Percentiles rank a stretch among this genome's conserved stretches.
Conservation (phyloP, 2,329 filamentous ascomycete genomes). For the Colletotrichum shisoi region DNA sequence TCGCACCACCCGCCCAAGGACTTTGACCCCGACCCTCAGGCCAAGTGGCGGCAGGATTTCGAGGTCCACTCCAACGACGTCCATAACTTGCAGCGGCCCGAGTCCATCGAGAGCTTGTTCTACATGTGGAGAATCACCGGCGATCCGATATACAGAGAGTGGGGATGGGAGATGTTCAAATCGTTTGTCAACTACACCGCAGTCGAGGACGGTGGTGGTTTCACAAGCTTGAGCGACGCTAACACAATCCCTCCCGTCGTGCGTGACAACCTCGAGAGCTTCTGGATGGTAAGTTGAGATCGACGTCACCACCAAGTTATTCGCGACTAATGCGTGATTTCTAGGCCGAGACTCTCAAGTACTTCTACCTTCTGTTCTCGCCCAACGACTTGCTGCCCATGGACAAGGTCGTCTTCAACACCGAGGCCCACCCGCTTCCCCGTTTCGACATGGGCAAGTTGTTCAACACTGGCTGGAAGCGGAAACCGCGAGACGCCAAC, state of each 20-base stretch:
- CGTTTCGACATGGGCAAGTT: conserved; percentile 81
- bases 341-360: conserved; percentile 94
- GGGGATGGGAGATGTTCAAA: conserved; percentile 99
- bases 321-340: conserved; percentile 1
- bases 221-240: conserved; percentile 81
- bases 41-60: conserved; percentile 79
- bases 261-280: conserved; percentile 97
- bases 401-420: conserved; percentile 90
- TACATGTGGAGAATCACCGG: conserved; percentile 99
- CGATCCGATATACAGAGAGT: conserved; percentile 86
- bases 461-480: conserved; percentile 82
- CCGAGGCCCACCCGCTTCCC: conserved; percentile 90
- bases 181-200: conserved; percentile 86
- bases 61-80: conserved; percentile 80
- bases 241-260: conserved; percentile 71
- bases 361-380: conserved; percentile 94
- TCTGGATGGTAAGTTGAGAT: conserved; percentile 80
- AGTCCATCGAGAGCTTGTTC: conserved; percentile 95
- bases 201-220: conserved; percentile 79
- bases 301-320: background rate
- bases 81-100: conserved; percentile 93
- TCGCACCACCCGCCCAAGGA: conserved; percentile 58
- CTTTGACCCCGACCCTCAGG: conserved; percentile 62
- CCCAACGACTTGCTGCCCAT: conserved; percentile 82
- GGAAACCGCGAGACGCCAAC: conserved; percentile 66